phyloP scores from a whole-genome alignment of 2,329 filamentous ascomycete species.

The Hawksworthiomyces lignivorus region DNA sequence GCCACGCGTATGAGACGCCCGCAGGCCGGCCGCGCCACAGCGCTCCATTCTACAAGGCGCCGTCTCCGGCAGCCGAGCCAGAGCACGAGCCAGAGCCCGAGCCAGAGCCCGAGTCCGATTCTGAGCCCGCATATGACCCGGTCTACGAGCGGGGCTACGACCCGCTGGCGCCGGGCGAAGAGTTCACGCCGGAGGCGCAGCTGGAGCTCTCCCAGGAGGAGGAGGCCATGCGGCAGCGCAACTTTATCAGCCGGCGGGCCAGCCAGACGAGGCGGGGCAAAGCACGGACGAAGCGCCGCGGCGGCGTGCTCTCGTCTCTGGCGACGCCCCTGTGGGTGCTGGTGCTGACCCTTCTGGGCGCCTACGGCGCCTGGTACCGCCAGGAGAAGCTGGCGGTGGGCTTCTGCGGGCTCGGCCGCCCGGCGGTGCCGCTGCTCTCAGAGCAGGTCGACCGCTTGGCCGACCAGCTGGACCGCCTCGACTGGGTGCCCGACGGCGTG shows the following conservation, averaged over 20 bases:
- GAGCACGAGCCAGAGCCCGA: slow-evolving; percentile 3
- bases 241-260: slow-evolving; percentile 27
- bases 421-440: slow-evolving; percentile 39
- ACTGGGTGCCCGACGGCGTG: slow-evolving; percentile 41
- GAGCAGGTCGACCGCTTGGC: slow-evolving; percentile 30
- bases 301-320: slow-evolving; percentile 32
- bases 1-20: too few relatives aligned
- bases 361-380: slow-evolving; percentile 76
- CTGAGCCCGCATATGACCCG: not conserved
- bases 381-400: slow-evolving; percentile 96
- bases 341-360: slow-evolving; percentile 58
- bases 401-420: slow-evolving; percentile 79
- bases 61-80: too few relatives aligned
- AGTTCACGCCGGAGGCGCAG: slow-evolving; percentile 89
- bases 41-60: too few relatives aligned
- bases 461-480: slow-evolving; percentile 32
- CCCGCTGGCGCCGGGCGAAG: slow-evolving; percentile 65
- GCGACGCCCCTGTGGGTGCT: slow-evolving; percentile 65
- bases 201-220: slow-evolving; percentile 69
- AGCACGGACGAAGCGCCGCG: slow-evolving; percentile 30
- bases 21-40: too few relatives aligned
- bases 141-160: slow-evolving; percentile 20
- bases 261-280: slow-evolving; percentile 6
- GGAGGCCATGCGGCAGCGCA: slow-evolving; percentile 41
- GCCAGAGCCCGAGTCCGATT: slow-evolving; percentile 13